Conservation (phyloP, 192 early-diverging fungal species). For the Coemansia guatemalensis region DNA sequence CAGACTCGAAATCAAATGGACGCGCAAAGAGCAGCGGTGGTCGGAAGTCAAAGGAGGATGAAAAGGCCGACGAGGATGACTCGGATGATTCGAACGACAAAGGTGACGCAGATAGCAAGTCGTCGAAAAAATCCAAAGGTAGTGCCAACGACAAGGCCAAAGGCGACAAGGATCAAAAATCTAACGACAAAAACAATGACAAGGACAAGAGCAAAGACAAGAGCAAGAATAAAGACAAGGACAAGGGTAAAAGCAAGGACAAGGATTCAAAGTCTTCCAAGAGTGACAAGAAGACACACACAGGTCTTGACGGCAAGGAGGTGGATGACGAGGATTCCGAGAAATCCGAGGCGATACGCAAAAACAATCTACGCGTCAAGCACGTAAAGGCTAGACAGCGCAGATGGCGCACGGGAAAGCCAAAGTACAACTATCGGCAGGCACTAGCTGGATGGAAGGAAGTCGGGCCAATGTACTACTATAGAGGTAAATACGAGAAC, state of each 20-base stretch:
- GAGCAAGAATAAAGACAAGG: constrained; percentile 12
- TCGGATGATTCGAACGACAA: constrained; percentile 6
- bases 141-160: constrained; percentile 12
- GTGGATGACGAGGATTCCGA: constrained; percentile 3
- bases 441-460: constrained; percentile 47
- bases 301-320: constrained; percentile 47
- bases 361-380: constrained; percentile 38
- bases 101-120: constrained; percentile 1
- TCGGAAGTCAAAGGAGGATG: no score
- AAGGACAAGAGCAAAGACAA: constrained; percentile 17
- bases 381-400: constrained; percentile 44
- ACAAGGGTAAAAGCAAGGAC: constrained; percentile 10
- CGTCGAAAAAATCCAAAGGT: constrained; percentile 9
- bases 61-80: not conserved
- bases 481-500: constrained; percentile 47
- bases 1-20: constrained; percentile 1
- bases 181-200: constrained; percentile 1
- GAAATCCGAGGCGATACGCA: constrained; percentile 11
- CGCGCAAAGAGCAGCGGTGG: constrained; percentile 1
- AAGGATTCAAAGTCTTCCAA: constrained; percentile 12
- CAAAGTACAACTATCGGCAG: constrained; percentile 47
- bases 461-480: constrained; percentile 49
- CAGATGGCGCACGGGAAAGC: constrained; percentile 47
- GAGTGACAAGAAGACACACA: constrained; percentile 45
- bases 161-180: constrained; percentile 5